phyloP scores from a whole-genome alignment of 805 yeast genomes.

The Saturnispora hagleri region DNA sequence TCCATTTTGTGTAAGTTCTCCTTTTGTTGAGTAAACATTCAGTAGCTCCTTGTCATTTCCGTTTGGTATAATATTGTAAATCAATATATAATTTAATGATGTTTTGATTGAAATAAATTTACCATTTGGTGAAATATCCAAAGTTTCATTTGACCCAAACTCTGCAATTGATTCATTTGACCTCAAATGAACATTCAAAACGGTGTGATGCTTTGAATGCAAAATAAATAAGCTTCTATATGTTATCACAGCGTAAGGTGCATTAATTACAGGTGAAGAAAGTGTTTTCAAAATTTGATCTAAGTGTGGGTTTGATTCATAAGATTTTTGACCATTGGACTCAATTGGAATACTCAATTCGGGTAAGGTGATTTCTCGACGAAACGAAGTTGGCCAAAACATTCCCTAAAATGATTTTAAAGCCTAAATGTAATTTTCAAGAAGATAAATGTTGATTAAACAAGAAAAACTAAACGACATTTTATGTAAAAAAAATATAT shows the following conservation, averaged over 20 bases:
- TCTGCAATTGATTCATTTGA: constrained; percentile 33
- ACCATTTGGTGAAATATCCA: constrained; percentile 31
- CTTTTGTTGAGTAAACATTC: constrained; percentile 23
- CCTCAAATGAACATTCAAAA: constrained; percentile 40
- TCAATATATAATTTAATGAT: constrained; percentile 29
- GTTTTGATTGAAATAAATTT: constrained; percentile 35
- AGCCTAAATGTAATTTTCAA: neutral
- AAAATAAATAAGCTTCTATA: constrained; percentile 30
- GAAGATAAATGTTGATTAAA: neutral
- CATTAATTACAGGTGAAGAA: neutral
- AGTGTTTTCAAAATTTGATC: constrained; percentile 15
- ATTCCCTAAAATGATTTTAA: constrained; percentile 8
- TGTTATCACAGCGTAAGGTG: constrained; percentile 29
- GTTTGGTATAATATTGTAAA: constrained; percentile 32
- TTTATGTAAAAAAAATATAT: neutral
- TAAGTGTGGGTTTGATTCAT: constrained; percentile 20
- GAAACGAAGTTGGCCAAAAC: constrained; percentile 28
- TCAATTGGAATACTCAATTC: constrained; percentile 18
- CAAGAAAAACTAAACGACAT: neutral
- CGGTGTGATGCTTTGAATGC: constrained; percentile 35
- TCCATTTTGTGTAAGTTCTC: constrained; percentile 29
- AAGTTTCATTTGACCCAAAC: constrained; percentile 37
- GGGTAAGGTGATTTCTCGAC: constrained; percentile 20
- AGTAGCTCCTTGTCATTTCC: constrained; percentile 24
- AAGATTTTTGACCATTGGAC: constrained; percentile 7